These are phyloP conservation scores for Nicotiana rustica DNA, from an alignment of 305 asterid species.

Conservation along the genomic window DNA sequence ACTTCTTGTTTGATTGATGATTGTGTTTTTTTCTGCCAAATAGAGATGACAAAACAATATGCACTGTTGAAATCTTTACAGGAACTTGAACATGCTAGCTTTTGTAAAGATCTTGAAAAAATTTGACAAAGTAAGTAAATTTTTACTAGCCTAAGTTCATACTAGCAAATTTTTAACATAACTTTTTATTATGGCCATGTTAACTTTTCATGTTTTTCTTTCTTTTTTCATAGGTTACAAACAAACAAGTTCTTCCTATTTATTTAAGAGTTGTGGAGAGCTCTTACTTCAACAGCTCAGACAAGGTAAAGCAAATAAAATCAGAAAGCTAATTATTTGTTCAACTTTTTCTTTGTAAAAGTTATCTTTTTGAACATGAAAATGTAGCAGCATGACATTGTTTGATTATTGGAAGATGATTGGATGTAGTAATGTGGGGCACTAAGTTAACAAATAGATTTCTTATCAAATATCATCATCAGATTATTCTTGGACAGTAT, in stretches of 20 bases:
- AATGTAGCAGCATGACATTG: slow-evolving; percentile 34
- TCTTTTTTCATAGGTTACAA: slow-evolving; percentile 65
- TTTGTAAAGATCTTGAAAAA: slow-evolving; percentile 94
- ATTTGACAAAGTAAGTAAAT: slow-evolving; percentile 82
- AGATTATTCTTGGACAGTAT: slow-evolving; percentile 53
- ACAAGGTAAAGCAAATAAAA: slow-evolving; percentile 64
- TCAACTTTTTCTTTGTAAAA: neutral
- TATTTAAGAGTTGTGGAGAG: slow-evolving; percentile 89
- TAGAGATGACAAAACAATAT: neutral
- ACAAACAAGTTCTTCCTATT: slow-evolving; percentile 84
- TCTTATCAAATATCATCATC: slow-evolving; percentile 44
- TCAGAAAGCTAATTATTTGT: slow-evolving; percentile 24
- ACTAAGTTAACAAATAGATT: slow-evolving; percentile 24
- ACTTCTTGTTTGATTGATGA: neutral
- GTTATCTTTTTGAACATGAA: slow-evolving; percentile 38
- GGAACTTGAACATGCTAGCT: slow-evolving; percentile 94
- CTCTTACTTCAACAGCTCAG: slow-evolving; percentile 91
- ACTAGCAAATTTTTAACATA: neutral
- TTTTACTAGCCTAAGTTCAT: slow-evolving; percentile 14
- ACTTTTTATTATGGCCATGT: slow-evolving; percentile 26
- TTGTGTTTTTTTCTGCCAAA: neutral
- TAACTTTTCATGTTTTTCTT: slow-evolving; percentile 33
- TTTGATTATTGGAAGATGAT: slow-evolving; percentile 49
- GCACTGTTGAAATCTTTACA: slow-evolving; percentile 39
- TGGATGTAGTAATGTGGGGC: slow-evolving; percentile 44